phyloP scores from a whole-genome alignment of 2,329 filamentous ascomycete species.

The Bipolaris victoriae region DNA sequence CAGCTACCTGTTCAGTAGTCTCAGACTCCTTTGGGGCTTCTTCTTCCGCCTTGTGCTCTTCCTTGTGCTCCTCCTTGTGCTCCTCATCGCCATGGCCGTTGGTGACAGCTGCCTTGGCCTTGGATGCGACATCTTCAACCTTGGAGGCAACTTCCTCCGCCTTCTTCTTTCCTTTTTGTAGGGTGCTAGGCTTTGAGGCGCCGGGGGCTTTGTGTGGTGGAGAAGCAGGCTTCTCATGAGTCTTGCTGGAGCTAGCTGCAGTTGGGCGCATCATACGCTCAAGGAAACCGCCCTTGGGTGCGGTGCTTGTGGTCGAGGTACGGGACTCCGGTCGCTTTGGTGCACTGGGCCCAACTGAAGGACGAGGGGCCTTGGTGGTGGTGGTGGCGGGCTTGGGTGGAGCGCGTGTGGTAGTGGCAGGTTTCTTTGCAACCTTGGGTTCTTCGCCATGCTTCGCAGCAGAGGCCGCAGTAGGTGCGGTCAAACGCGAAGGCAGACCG shows the following conservation, averaged over 20 bases:
- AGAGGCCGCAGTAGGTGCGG: conserved; percentile 72
- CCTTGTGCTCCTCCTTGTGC: conserved; percentile 22
- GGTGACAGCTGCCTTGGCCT: conserved; percentile 44
- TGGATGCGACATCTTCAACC: conserved; percentile 42
- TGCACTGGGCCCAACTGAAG: conserved; percentile 45
- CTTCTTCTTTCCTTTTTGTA: conserved; percentile 48
- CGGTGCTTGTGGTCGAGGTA: conserved; percentile 59
- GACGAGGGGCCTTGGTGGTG: conserved; percentile 36
- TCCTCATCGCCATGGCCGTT: conserved; percentile 29
- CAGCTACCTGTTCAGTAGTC: conserved; percentile 11
- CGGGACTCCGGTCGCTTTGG: conserved; percentile 59
- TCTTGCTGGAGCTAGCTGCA: conserved; percentile 70
- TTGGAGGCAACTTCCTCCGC: conserved; percentile 43
- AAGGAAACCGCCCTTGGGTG: conserved; percentile 73
- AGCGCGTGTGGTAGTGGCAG: conserved; percentile 48
- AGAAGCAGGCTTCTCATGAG: conserved; percentile 49
- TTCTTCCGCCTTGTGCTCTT: conserved; percentile 22
- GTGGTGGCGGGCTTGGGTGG: conserved; percentile 37
- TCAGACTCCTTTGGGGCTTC: conserved; percentile 19
- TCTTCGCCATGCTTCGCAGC: conserved; percentile 62
- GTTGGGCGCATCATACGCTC: conserved; percentile 85
- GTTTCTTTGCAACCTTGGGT: conserved; percentile 48
- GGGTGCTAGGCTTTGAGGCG: conserved; percentile 32
- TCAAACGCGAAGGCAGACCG: conserved; percentile 70
- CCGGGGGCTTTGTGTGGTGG: conserved; percentile 41